A percentile compares a stretch with the other conserved stretches of the same genome.
phyloP scores from a whole-genome alignment of 148 eudicot species.

The Suaeda aralocaspica region DNA sequence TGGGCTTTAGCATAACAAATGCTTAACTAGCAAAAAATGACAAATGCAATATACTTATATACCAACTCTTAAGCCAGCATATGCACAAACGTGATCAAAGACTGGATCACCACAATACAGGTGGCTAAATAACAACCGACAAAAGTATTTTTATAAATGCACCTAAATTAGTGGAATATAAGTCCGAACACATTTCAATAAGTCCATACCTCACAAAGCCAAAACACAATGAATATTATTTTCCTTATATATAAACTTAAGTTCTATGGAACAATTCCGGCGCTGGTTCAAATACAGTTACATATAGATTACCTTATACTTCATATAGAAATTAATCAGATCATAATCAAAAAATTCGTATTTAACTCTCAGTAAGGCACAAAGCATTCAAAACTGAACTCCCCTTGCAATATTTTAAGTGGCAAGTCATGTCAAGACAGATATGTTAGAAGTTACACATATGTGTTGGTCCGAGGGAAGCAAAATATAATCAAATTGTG shows the following conservation, averaged over 20 bases:
- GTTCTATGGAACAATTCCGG: neutral
- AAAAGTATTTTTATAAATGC: neutral
- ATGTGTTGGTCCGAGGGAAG: too few species aligned
- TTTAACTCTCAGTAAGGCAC: neutral
- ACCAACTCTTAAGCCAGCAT: neutral
- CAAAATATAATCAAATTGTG: too few species aligned
- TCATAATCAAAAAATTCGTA: neutral
- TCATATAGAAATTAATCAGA: neutral
- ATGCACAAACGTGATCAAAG: neutral
- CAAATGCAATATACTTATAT: neutral
- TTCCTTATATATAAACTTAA: neutral
- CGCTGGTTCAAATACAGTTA: neutral
- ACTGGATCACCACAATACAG: neutral
- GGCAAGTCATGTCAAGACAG: too few species aligned
- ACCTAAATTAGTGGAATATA: neutral
- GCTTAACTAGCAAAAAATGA: neutral
- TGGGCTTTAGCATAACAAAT: neutral
- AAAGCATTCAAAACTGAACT: neutral
- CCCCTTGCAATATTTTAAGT: neutral
- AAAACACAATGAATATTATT: neutral
- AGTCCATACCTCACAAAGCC: neutral
- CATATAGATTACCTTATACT: neutral
- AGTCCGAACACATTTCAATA: neutral
- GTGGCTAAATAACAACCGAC: neutral
- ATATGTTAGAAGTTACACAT: too few species aligned